Evolutionary conservation across 2,329 filamentous ascomycete species (phyloP).

Genomic region (Colletotrichum zoysiae): DNA sequence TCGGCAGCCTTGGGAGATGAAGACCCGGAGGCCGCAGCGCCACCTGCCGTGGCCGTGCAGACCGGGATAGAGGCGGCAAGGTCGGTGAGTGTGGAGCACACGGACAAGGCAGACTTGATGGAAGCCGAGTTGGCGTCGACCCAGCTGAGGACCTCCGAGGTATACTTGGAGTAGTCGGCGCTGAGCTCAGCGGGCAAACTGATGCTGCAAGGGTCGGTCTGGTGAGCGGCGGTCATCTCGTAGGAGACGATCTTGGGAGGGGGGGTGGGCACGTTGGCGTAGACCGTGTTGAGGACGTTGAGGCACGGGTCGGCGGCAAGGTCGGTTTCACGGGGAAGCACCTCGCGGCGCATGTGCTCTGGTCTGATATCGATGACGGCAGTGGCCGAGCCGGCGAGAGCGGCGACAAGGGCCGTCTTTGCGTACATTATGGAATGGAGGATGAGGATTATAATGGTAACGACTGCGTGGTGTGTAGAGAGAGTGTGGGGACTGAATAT

Average conservation of each 20-base stretch:
- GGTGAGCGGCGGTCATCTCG: slow-evolving; percentile 38
- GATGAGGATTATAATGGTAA: background rate
- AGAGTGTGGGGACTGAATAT: background rate
- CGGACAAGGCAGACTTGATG: slow-evolving; percentile 43
- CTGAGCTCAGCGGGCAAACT: slow-evolving; percentile 45
- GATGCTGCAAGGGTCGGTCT: slow-evolving; percentile 46
- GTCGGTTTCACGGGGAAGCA: slow-evolving; percentile 46
- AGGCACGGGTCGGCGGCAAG: slow-evolving; percentile 40
- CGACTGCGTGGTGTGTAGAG: background rate
- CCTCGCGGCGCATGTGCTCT: slow-evolving; percentile 39
- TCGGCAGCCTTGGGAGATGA: slow-evolving; percentile 7
- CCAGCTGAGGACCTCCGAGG: slow-evolving; percentile 45
- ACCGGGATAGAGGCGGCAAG: slow-evolving; percentile 32
- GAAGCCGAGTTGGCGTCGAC: slow-evolving; percentile 43
- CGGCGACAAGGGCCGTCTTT: slow-evolving; percentile 44
- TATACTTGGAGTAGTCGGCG: slow-evolving; percentile 43
- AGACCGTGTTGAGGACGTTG: slow-evolving; percentile 41
- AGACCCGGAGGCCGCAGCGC: background rate
- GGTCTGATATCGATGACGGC: slow-evolving; percentile 39
- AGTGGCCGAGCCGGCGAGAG: slow-evolving; percentile 44
- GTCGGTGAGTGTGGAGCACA: slow-evolving; percentile 45
- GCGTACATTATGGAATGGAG: slow-evolving; percentile 44
- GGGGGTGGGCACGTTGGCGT: slow-evolving; percentile 45
- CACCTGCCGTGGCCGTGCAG: slow-evolving; percentile 15
- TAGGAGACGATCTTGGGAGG: slow-evolving; percentile 44